Evolutionary conservation across 345 rosid species (phyloP).

Genomic region (Rhodamnia argentea): DNA sequence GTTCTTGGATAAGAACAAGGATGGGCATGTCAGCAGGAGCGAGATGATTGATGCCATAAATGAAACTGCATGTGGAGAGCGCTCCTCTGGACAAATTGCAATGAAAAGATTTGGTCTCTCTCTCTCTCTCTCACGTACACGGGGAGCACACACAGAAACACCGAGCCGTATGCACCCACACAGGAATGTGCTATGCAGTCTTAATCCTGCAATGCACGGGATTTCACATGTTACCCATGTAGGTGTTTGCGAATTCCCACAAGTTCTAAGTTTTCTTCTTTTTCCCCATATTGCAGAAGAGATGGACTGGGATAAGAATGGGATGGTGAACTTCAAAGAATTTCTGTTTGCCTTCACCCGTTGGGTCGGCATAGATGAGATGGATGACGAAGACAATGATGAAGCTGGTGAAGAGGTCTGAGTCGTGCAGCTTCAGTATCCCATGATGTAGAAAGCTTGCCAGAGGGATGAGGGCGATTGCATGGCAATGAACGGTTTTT

Average conservation of each 20-base stretch:
- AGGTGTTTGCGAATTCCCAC: neutral
- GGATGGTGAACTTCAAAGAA: constrained; percentile 89
- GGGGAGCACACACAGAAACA: neutral
- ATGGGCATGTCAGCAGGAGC: constrained; percentile 73
- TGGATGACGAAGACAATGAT: constrained; percentile 51
- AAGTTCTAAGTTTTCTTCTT: neutral
- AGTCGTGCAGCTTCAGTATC: neutral
- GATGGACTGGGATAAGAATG: constrained; percentile 99
- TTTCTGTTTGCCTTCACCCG: constrained; percentile 85
- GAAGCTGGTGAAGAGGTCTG: constrained; percentile 11
- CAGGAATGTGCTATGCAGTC: neutral
- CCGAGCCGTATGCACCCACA: neutral
- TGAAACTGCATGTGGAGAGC: constrained; percentile 72
- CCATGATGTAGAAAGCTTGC: neutral
- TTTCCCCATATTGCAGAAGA: constrained; percentile 51
- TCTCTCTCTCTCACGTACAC: constrained; percentile 2
- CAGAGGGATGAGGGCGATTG: neutral
- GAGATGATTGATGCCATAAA: constrained; percentile 86
- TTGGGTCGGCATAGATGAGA: constrained; percentile 81
- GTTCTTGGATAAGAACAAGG: constrained; percentile 82
- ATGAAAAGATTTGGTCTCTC: constrained; percentile 82
- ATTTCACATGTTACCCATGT: neutral
- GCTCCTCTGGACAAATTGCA: constrained; percentile 77
- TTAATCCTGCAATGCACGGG: neutral
- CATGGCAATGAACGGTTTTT: neutral